These are phyloP conservation scores for Agarophyton chilense DNA, from an alignment of 23 red algal genomes.

Conservation along the genomic window DNA sequence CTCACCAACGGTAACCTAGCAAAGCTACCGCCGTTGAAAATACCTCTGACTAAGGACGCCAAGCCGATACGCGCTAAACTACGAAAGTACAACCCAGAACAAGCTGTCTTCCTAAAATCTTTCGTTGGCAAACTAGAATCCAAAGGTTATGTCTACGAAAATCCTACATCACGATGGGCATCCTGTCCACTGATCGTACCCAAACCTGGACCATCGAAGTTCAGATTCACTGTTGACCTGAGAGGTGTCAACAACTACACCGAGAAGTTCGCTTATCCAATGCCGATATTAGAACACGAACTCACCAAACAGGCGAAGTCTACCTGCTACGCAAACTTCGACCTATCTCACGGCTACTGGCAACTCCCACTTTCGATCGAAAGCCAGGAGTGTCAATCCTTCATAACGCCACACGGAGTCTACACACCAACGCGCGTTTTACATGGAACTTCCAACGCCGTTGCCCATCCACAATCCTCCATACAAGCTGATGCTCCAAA, in stretches of 20 bases:
- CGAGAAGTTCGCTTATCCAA: background rate
- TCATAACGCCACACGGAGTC: background rate
- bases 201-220: background rate
- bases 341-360: conserved; percentile 23
- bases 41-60: background rate
- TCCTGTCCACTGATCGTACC: background rate
- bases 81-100: background rate
- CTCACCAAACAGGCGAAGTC: background rate
- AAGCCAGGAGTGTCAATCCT: background rate
- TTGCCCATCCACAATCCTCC: background rate
- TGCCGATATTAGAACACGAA: background rate
- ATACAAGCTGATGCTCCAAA: background rate
- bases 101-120: background rate
- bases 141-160: background rate
- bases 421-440: background rate
- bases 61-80: background rate
- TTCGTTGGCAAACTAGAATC: background rate
- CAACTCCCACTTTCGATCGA: background rate
- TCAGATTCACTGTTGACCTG: conserved; percentile 34
- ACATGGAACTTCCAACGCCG: background rate
- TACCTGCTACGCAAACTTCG: background rate
- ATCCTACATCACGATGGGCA: conserved; percentile 17
- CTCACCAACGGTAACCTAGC: background rate
- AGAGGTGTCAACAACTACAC: background rate
- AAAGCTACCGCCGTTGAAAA: background rate